A percentile compares a stretch with the other conserved stretches of the same genome.
phyloP scores from a whole-genome alignment of 2,329 filamentous ascomycete species.

The Tolypocladium capitatum region DNA sequence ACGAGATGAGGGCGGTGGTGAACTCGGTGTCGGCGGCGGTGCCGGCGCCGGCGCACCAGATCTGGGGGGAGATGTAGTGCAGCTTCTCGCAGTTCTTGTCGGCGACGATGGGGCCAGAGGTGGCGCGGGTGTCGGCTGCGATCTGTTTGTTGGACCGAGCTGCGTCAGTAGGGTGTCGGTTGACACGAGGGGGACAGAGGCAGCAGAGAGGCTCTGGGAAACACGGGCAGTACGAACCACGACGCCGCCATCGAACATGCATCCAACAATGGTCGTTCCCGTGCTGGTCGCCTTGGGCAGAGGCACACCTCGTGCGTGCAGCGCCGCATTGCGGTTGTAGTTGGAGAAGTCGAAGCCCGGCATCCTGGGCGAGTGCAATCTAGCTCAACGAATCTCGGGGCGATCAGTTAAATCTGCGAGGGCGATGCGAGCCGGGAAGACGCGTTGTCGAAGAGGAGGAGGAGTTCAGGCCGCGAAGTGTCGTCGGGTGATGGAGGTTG shows the following conservation, averaged over 20 bases:
- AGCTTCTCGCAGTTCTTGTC: slow-evolving; percentile 99
- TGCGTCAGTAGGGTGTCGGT: background rate
- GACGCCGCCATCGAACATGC: slow-evolving; percentile 90
- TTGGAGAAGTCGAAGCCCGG: slow-evolving; percentile 98
- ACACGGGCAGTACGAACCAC: slow-evolving; percentile 50
- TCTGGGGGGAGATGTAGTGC: slow-evolving; percentile 96
- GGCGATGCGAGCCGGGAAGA: background rate
- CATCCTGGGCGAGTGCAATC: slow-evolving; percentile 43
- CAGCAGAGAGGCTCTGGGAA: background rate
- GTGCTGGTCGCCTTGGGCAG: slow-evolving; percentile 97
- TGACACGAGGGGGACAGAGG: background rate
- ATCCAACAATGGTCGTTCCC: slow-evolving; percentile 96
- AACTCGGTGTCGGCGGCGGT: slow-evolving; percentile 98
- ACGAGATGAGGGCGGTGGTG: slow-evolving; percentile 96
- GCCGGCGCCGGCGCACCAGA: slow-evolving; percentile 97
- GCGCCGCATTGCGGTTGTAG: slow-evolving; percentile 95
- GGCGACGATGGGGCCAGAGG: slow-evolving; percentile 92
- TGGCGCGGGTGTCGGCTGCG: slow-evolving; percentile 94
- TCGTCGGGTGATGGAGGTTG: slow-evolving; percentile 5
- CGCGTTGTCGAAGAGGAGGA: background rate
- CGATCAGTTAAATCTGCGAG: slow-evolving; percentile 1
- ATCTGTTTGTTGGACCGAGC: slow-evolving; percentile 42
- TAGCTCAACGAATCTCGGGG: background rate
- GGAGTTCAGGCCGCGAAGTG: background rate
- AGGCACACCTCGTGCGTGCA: slow-evolving; percentile 87